Base-by-base conservation (phyloP, 805 yeast species). In the Naumovozyma dairenensis region DNA sequence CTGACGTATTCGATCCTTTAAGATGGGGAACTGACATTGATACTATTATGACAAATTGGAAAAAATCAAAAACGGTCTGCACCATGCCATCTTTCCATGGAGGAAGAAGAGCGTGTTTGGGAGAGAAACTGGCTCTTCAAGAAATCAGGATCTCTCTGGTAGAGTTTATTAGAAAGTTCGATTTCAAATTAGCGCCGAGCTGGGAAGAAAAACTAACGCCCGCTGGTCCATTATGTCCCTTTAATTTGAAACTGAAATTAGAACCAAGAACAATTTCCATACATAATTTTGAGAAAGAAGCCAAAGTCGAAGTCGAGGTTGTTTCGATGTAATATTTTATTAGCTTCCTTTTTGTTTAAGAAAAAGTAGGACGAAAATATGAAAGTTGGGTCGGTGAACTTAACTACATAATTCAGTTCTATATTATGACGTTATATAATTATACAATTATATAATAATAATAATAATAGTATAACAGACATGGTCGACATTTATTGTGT, bases 211-310 rank as follows among this genome's bases (percentile, higher is more conserved):
- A 50, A 43, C 34, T 73, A 33, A 73, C 80, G 3, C 70, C 76
- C 1, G 75, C 74, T 3, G 80, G 80, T 0, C 80, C 80, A 2
- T 55, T 74, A 15, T 59, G 70, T 37, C 80, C 80, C 0, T 37
- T 59, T 7, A 53, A 53, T 39, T 47, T 72, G 20, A 48, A 50
- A 29, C 34, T 64, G 15, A 33, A 36, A 7, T 50, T 60, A 28
- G 29, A 42, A 22, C 34, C 24, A 16, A 35, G 39, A 22, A 15
- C 32, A 20, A 12, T 2, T 21, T 17, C 21, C 3, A 17, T 21
- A 16, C 26, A 30, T 25, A 8, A n/a, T n/a, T n/a, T n/a, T n/a
- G n/a, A n/a, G n/a, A n/a, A n/a, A n/a, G n/a, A n/a, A n/a, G n/a
- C n/a, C n/a, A n/a, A n/a, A n/a, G n/a, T n/a, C n/a, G n/a, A n/a